Evolutionary conservation across 192 early-diverging fungal species (phyloP).

Genomic region (Phlyctochytrium planicorne): DNA sequence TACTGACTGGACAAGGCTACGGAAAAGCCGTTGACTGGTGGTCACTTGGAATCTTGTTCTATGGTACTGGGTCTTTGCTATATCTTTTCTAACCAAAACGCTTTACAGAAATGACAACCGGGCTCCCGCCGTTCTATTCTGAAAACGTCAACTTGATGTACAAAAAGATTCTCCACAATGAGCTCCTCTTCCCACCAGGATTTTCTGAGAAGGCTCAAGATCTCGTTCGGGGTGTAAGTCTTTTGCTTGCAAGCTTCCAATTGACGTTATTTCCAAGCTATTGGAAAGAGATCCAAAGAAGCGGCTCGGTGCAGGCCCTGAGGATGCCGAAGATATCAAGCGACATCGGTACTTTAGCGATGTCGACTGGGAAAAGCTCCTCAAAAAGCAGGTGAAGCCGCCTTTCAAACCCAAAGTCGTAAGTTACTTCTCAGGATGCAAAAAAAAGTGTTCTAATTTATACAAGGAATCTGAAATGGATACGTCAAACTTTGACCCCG

Average conservation of each 20-base stretch:
- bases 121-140: slow-evolving; percentile 14
- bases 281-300: slow-evolving; percentile 61
- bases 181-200: slow-evolving; percentile 50
- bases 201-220: slow-evolving; percentile 39
- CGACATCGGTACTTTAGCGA: slow-evolving; percentile 62
- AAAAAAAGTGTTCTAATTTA: neutral
- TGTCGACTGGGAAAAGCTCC: slow-evolving; percentile 66
- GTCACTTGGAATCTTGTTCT: slow-evolving; percentile 76
- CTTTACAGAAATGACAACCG: slow-evolving; percentile 9
- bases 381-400: slow-evolving; percentile 59
- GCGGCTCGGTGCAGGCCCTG: slow-evolving; percentile 58
- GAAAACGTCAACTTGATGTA: slow-evolving; percentile 57
- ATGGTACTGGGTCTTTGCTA: slow-evolving; percentile 26
- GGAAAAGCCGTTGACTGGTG: slow-evolving; percentile 79
- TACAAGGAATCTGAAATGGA: slow-evolving; percentile 41
- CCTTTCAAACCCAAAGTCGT: slow-evolving; percentile 60
- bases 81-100: neutral
- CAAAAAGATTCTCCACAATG: slow-evolving; percentile 57
- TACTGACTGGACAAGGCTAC: slow-evolving; percentile 69
- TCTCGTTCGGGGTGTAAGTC: slow-evolving; percentile 45
- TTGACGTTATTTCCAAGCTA: slow-evolving; percentile 34
- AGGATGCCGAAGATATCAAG: slow-evolving; percentile 60
- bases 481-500: slow-evolving; percentile 50
- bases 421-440: neutral
- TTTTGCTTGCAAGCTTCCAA: neutral